Conservation (phyloP, 208 protist species). For the Naegleria gruberi region DNA sequence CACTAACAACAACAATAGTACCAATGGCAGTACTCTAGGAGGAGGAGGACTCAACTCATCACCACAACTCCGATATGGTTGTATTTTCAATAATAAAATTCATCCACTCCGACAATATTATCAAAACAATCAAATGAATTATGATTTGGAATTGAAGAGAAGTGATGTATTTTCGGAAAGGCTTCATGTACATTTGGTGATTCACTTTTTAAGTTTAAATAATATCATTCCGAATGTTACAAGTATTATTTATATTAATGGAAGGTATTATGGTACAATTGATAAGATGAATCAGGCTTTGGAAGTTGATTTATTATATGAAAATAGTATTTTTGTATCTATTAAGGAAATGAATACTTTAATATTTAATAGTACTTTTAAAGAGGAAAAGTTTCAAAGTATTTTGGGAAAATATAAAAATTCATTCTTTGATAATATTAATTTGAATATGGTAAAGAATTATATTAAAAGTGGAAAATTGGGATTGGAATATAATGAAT, state of each 20-base stretch:
- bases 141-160: neutral
- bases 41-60: no score
- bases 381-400: neutral
- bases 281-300: neutral
- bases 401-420: neutral
- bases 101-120: neutral
- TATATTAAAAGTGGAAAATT: neutral
- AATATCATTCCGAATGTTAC: neutral
- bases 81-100: neutral
- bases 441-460: neutral
- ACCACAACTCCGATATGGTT: neutral
- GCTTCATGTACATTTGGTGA: neutral
- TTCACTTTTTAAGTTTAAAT: neutral
- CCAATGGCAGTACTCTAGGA: no score
- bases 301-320: neutral
- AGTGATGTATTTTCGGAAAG: neutral
- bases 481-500: neutral
- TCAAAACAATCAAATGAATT: neutral
- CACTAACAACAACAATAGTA: no score
- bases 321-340: neutral
- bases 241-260: neutral
- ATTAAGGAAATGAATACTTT: conserved; percentile 2
- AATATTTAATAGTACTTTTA: neutral
- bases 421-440: neutral
- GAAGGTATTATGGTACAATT: neutral